Conservation (phyloP, 768 basidiomycete species). For the Trichaptum fuscoviolaceum region DNA sequence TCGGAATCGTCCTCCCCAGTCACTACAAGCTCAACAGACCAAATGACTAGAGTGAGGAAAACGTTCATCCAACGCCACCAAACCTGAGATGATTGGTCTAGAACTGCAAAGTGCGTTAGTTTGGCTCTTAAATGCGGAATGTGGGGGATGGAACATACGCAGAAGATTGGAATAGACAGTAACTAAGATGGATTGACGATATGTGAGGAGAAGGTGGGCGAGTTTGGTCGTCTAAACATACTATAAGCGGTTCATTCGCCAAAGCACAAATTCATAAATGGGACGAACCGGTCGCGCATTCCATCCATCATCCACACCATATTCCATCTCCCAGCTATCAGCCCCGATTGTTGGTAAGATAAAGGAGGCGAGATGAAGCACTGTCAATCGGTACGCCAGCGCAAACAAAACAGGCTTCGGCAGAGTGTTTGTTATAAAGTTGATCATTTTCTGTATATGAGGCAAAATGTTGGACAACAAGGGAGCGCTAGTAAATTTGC, state of each 20-base stretch:
- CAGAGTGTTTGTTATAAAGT: constrained; percentile 80
- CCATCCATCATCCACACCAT: constrained; percentile 59
- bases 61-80: constrained; percentile 95
- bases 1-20: constrained; percentile 67
- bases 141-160: constrained; percentile 43
- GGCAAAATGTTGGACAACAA: constrained; percentile 75
- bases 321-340: constrained; percentile 71
- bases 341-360: constrained; percentile 82
- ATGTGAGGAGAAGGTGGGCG: constrained; percentile 70
- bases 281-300: constrained; percentile 63
- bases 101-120: constrained; percentile 38
- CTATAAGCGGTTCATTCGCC: background rate
- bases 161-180: constrained; percentile 85
- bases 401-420: constrained; percentile 81
- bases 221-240: constrained; percentile 62
- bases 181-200: constrained; percentile 79
- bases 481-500: constrained; percentile 47
- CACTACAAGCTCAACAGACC: constrained; percentile 78
- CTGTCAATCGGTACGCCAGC: constrained; percentile 71
- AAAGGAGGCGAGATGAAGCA: constrained; percentile 75
- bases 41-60: constrained; percentile 77
- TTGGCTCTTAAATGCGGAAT: background rate
- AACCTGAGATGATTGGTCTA: constrained; percentile 86
- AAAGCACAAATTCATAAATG: background rate
- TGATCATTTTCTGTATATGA: constrained; percentile 71